Evolutionary conservation across 805 yeast genomes (phyloP), one percentile per base, ranked within the genome.

Genomic region (Zygotorulaspora chibaensis): DNA sequence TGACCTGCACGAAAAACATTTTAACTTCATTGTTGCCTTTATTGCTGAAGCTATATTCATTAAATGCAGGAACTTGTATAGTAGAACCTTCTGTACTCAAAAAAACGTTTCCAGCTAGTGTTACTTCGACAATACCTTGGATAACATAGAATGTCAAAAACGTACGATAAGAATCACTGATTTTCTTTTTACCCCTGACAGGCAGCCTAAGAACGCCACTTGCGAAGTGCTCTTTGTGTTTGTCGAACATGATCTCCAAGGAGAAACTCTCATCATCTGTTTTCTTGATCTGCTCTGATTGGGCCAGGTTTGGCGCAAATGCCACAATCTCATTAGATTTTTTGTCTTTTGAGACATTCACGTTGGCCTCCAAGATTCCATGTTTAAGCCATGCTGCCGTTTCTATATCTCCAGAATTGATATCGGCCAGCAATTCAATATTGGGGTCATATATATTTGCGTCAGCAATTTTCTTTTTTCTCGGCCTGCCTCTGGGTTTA

Each of bases 21-120:
- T 77, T 74, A 0, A 84, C 88, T 28, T 72, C 73, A 13, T 67
- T 70, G 27, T 71, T 67, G 0, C 89, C 84, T 34, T 71, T 73
- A 58, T 87, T 87, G 38, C 73, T 74, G 52, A 89, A 74, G 13
- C 84, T 78, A 63, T 87, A 88, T 35, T 75, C 73, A 59, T 85
- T 86, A 4, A 83, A 84, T 68, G 84, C 77, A 1, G 96, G 96
- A 5, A 90, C 74, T 56, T 84, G 86, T 56, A 89, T 83, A 3
- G 91, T 77, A 43, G 95, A 84, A 1, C 96, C 96, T 45, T 74
- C 69, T 0, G 77, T 73, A 6, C 82, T 84, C 3, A 80, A 66
- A 60, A 89, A 86, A 17, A 69, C 72, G 16, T 72, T 73, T 5
- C 77, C 78, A 15, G 79, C 75, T 3, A 89, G 52, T 1, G 80